Conservation (phyloP, 208 protist species). For the Leishmania lainsoni region DNA sequence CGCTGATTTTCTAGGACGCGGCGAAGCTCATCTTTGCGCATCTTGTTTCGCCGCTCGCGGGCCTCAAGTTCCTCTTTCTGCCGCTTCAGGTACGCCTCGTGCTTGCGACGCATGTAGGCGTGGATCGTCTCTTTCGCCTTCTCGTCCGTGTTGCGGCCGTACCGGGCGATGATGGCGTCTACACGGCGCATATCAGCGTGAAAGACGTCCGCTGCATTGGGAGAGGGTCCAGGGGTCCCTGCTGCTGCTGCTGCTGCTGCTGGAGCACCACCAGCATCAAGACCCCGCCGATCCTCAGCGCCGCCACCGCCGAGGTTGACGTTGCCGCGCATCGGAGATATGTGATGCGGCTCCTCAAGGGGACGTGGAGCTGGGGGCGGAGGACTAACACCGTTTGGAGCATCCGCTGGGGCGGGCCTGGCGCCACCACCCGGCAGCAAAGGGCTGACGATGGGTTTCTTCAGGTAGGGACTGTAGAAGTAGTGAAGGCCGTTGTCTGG, state of each 20-base stretch:
- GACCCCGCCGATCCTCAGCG: constrained; percentile 3
- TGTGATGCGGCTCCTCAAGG: constrained; percentile 13
- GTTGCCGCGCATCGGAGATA: constrained; percentile 18
- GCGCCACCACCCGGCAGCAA: constrained; percentile 15
- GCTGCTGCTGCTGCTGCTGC: neutral
- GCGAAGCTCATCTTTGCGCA: constrained; percentile 64
- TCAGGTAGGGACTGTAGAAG: constrained; percentile 23
- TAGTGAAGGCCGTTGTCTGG: constrained; percentile 20
- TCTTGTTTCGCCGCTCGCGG: constrained; percentile 52
- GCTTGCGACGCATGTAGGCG: constrained; percentile 88
- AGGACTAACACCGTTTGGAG: neutral
- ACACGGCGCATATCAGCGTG: constrained; percentile 74
- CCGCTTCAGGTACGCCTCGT: constrained; percentile 79
- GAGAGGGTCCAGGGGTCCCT: neutral
- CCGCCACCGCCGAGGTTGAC: constrained; percentile 27
- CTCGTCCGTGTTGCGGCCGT: constrained; percentile 68
- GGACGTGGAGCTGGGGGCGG: constrained; percentile 16
- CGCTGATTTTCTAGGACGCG: constrained; percentile 71
- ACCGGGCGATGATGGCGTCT: constrained; percentile 83
- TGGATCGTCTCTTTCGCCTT: constrained; percentile 85
- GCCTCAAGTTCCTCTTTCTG: constrained; percentile 60
- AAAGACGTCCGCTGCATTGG: constrained; percentile 31
- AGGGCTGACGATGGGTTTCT: constrained; percentile 9
- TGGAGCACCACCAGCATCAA: neutral
- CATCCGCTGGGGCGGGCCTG: constrained; percentile 8